Conservation (phyloP, 2,329 filamentous ascomycete genomes). For the Monilinia aucupariae region DNA sequence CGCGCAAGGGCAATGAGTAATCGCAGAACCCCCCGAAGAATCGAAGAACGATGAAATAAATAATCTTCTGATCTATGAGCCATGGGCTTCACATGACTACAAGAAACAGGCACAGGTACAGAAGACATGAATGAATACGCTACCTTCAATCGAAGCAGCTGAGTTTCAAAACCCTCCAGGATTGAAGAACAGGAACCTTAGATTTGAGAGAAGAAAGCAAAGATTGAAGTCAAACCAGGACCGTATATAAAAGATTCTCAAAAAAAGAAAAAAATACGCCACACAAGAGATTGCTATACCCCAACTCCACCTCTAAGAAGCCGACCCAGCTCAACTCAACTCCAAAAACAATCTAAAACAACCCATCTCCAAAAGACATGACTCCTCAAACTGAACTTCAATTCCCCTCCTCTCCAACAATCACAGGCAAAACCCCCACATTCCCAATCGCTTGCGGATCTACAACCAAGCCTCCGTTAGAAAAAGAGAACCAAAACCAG, state of each 20-base stretch:
- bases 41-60: too few species aligned
- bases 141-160: background rate
- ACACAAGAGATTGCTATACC: background rate
- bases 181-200: background rate
- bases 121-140: too few species aligned
- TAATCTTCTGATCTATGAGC: too few species aligned
- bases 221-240: background rate
- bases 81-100: too few species aligned
- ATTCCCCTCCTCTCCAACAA: background rate
- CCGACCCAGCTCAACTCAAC: too few species aligned
- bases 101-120: too few species aligned
- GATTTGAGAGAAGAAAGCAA: background rate
- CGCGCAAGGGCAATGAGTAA: too few species aligned
- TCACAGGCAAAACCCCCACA: constrained; percentile 9
- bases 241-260: background rate
- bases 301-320: background rate
- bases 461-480: background rate
- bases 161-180: background rate
- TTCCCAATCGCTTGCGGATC: constrained; percentile 20
- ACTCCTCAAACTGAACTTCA: background rate
- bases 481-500: background rate
- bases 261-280: background rate
- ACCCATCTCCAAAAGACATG: background rate
- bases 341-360: too few species aligned
- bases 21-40: too few species aligned